Conservation (phyloP, 1,139 yeast species). For the Scheffersomyces illinoinensis region DNA sequence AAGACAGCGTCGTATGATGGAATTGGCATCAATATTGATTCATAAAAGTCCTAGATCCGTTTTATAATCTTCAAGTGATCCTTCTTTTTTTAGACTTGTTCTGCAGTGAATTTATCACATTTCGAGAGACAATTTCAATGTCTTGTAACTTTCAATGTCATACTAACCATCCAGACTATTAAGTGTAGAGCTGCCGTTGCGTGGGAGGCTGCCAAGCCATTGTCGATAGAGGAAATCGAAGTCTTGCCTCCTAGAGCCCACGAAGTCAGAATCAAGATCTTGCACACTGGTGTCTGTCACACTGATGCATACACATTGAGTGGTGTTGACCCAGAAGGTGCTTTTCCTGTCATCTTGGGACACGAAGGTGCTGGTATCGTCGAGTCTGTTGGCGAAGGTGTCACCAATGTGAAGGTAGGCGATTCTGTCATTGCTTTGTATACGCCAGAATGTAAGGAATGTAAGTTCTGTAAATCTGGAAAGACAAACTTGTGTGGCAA, state of each 20-base stretch:
- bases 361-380: conserved; percentile 98
- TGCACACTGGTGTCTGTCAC: conserved; percentile 94
- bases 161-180: conserved; percentile 52
- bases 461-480: conserved; percentile 93
- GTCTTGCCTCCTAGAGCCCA: conserved; percentile 95
- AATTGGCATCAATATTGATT: neutral
- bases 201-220: conserved; percentile 91
- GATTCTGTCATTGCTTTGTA: conserved; percentile 90
- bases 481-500: conserved; percentile 93
- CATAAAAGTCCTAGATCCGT: neutral
- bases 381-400: conserved; percentile 91
- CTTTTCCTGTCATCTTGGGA: conserved; percentile 88
- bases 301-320: conserved; percentile 96
- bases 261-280: conserved; percentile 90
- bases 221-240: conserved; percentile 80
- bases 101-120: too few species aligned
- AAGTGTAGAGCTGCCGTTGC: conserved; percentile 96
- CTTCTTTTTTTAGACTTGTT: too few species aligned
- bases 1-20: neutral
- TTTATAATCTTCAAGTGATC: too few species aligned
- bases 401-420: conserved; percentile 80
- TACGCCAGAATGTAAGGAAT: conserved; percentile 94
- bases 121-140: too few species aligned
- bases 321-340: conserved; percentile 96
- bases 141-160: neutral